These are phyloP conservation scores for grape (Vitis vinifera) DNA, from an alignment of 164 flowering plant genomes.

Conservation along the genomic window DNA sequence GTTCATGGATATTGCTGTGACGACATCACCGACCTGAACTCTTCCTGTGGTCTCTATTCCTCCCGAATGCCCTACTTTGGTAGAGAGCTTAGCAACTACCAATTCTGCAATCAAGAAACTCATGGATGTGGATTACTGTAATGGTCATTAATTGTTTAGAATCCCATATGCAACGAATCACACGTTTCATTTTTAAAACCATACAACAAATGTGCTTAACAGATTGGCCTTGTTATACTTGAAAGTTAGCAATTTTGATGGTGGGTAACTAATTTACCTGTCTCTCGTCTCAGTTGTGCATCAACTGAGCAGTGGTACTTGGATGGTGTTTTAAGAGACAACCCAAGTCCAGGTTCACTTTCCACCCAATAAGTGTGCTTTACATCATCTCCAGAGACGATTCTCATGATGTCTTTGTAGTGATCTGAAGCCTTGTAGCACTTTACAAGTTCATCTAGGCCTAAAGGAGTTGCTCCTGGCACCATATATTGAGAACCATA, in stretches of 20 bases:
- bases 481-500: constrained; percentile 20
- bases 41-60: constrained; percentile 38
- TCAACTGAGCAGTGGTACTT: constrained; percentile 16
- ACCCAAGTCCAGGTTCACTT: constrained; percentile 31
- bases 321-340: constrained; percentile 24
- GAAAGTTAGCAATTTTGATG: too few relatives aligned
- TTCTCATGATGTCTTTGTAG: constrained; percentile 35
- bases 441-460: constrained; percentile 19
- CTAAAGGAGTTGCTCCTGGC: constrained; percentile 16
- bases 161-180: too few relatives aligned
- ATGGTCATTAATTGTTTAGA: not conserved
- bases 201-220: too few relatives aligned
- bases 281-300: constrained; percentile 16
- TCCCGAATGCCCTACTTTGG: constrained; percentile 22
- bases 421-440: constrained; percentile 26
- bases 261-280: constrained; percentile 9
- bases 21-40: constrained; percentile 27
- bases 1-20: constrained; percentile 29
- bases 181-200: too few relatives aligned
- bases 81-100: constrained; percentile 28
- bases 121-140: not conserved
- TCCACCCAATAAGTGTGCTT: constrained; percentile 28
- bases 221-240: too few relatives aligned
- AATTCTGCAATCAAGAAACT: constrained; percentile 21
- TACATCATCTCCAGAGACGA: constrained; percentile 16